These are phyloP conservation scores for Populus tomentosa DNA, from an alignment of 441 rosid genomes.

Conservation along the genomic window DNA sequence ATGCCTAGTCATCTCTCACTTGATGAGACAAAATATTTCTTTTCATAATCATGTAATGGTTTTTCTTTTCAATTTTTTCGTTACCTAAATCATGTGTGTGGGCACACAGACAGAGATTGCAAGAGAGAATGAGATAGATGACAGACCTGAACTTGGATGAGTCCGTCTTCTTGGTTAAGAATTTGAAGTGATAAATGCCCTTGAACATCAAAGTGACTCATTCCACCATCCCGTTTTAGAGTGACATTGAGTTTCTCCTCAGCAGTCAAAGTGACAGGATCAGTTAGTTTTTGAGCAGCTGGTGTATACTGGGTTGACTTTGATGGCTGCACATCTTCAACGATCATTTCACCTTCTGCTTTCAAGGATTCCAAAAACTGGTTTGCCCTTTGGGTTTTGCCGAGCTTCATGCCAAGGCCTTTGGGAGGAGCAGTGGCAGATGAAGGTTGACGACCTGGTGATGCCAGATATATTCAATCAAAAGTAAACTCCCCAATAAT, in stretches of 20 bases:
- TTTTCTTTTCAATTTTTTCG: too few relatives aligned
- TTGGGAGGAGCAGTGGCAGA: conserved; percentile 87
- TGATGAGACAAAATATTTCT: neutral
- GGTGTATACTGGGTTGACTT: conserved; percentile 50
- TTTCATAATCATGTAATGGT: neutral
- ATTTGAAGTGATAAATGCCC: conserved; percentile 95
- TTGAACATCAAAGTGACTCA: conserved; percentile 90
- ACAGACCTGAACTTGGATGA: conserved; percentile 92
- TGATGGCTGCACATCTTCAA: conserved; percentile 80
- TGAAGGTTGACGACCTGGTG: conserved; percentile 74
- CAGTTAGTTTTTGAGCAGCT: conserved; percentile 66
- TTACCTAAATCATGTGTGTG: too few relatives aligned
- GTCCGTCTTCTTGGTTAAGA: conserved; percentile 91
- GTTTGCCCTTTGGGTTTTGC: conserved; percentile 78
- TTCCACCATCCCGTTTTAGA: conserved; percentile 90
- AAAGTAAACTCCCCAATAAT: neutral
- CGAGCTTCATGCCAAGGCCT: conserved; percentile 99
- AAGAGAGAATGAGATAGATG: conserved; percentile 3
- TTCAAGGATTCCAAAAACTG: conserved; percentile 92
- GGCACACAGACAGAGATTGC: neutral
- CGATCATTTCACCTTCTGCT: conserved; percentile 95
- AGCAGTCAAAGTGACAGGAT: conserved; percentile 82
- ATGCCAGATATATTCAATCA: neutral
- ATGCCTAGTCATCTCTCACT: neutral
- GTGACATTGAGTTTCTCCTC: conserved; percentile 92